Evolutionary conservation across 805 yeast species (phyloP).

Genomic region (Ogataea nakhonphanomensis): DNA sequence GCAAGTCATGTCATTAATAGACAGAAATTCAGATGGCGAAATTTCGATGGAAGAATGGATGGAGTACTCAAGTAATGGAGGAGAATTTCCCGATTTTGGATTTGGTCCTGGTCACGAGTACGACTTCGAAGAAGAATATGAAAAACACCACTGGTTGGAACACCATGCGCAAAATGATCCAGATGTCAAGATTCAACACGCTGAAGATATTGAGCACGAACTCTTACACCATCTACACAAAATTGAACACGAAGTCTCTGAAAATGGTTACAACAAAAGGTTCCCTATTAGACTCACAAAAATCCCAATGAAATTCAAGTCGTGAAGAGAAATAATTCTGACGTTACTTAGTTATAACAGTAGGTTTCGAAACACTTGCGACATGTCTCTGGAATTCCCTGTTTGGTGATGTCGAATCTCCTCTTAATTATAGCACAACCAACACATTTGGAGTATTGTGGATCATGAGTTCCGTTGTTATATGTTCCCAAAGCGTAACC

Average conservation of each 20-base stretch:
- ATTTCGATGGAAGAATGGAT: conserved; percentile 71
- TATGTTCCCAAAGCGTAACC: conserved; percentile 51
- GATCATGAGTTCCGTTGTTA: conserved; percentile 37
- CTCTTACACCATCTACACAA: conserved; percentile 82
- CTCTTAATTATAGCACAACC: conserved; percentile 58
- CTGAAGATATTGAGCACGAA: conserved; percentile 88
- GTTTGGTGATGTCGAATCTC: conserved; percentile 39
- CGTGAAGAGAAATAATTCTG: neutral
- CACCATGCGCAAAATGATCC: conserved; percentile 78
- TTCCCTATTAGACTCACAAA: conserved; percentile 19
- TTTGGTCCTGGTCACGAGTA: conserved; percentile 86
- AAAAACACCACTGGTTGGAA: conserved; percentile 90
- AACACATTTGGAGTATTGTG: conserved; percentile 43
- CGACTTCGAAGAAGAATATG: conserved; percentile 90
- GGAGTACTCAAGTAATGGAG: conserved; percentile 55
- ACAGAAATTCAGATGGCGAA: conserved; percentile 60
- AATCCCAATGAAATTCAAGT: conserved; percentile 22
- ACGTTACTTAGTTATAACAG: conserved; percentile 34
- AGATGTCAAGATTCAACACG: conserved; percentile 72
- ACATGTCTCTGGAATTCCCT: conserved; percentile 32
- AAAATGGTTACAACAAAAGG: conserved; percentile 16
- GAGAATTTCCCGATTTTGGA: conserved; percentile 85
- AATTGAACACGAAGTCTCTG: conserved; percentile 50
- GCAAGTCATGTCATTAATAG: conserved; percentile 57
- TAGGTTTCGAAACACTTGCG: conserved; percentile 35